These are phyloP conservation scores for Fagus crenata DNA, from an alignment of 306 rosid species.

Conservation along the genomic window DNA sequence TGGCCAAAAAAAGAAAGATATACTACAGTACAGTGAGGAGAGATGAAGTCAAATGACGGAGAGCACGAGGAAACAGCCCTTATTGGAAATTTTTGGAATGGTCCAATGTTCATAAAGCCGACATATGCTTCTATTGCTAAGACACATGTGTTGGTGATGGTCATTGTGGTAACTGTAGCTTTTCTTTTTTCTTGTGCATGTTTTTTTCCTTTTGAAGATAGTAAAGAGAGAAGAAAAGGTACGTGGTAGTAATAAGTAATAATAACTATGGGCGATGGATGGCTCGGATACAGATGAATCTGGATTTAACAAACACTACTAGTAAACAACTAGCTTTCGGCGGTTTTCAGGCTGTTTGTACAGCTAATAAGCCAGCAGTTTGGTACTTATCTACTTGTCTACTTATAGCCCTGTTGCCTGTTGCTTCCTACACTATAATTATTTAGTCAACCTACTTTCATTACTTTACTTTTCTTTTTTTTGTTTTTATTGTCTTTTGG, in stretches of 20 bases:
- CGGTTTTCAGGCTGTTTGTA: conserved; percentile 2
- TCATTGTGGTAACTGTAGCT: too few species aligned
- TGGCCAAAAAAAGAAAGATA: background rate
- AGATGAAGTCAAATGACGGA: background rate
- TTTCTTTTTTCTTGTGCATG: too few species aligned
- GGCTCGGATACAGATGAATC: background rate
- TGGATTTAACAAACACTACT: background rate
- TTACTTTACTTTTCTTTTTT: too few species aligned
- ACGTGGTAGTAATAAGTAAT: background rate
- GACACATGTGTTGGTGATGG: too few species aligned
- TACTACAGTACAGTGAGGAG: background rate
- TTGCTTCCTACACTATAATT: too few species aligned
- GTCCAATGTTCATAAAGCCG: background rate
- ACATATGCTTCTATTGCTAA: background rate
- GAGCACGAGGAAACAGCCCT: background rate
- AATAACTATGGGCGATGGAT: background rate
- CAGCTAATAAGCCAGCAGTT: background rate
- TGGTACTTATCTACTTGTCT: background rate
- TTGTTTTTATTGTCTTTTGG: too few species aligned
- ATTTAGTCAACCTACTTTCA: too few species aligned
- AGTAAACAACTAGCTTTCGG: background rate
- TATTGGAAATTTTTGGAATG: background rate
- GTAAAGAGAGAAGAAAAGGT: too few species aligned
- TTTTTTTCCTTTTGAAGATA: too few species aligned
- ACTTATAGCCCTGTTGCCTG: too few species aligned